Base-by-base conservation (phyloP, 108 stramenopile species). In the Tribonema minus region DNA sequence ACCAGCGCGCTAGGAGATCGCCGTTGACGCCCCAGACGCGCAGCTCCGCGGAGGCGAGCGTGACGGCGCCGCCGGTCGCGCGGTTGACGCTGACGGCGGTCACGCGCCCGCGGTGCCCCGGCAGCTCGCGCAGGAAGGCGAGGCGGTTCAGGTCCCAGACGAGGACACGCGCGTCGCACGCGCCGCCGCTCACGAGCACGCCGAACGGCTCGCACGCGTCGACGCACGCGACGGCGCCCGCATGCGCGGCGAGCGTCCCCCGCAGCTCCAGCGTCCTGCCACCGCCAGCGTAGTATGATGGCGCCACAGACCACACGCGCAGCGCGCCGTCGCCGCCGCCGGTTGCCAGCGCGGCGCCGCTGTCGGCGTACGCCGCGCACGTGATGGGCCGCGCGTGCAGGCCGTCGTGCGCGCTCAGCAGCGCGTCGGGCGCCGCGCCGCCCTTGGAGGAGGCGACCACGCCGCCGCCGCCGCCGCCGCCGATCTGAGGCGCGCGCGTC, bases 21-120 rank as follows among this genome's bases (percentile, higher is more conserved):
- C 96, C 96, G 82, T 95, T 97, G 26, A 94, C 89, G 69, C 89
- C 90, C 68, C 92, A 96, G 3, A 97, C 82, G 33, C 91, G 84
- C 59, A 97, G 83, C 35, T 88, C 84, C 28, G 85, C 76, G 6
- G 90, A 90, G 6, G 92, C 87, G 6, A 97, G 87, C 9, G 90
- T 92, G 12, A 93, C 88, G 58, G 94, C 85, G 76, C 92, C 90
- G 3, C 96, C 96, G 82, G 87, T 93, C 60, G 84, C 91, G 76
- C 90, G 82, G 82, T 95, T 97, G 82, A 94, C 89, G 5, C 89
- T 90, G 29, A 95, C 93, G 20, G 93, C 91, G 31, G 87, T 86
- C 31, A 89, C 88, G 5, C 81, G 38, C 26, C 68, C 63, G 15
- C 82, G 63, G 40, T 81, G 78, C 9, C 75, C 82, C 27, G 31